Conservation (phyloP, 2,329 filamentous ascomycete genomes). For the Fusarium neocosmosporiellum region DNA sequence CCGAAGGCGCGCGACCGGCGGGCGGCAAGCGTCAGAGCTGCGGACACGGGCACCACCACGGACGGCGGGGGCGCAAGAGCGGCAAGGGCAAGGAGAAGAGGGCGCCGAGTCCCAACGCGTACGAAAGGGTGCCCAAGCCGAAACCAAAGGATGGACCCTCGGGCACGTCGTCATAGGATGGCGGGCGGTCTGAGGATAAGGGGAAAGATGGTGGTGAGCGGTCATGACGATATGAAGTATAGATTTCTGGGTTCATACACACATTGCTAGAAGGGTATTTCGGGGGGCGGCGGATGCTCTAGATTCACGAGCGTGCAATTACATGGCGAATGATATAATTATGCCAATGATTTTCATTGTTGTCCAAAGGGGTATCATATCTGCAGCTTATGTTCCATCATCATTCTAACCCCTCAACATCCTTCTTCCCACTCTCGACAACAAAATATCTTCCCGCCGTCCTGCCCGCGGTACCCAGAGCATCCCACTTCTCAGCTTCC, state of each 20-base stretch:
- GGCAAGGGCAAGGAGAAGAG: slow-evolving; percentile 53
- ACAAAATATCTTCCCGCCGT: slow-evolving; percentile 81
- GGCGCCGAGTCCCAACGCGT: slow-evolving; percentile 80
- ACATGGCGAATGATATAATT: not conserved
- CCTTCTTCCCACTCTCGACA: slow-evolving; percentile 70
- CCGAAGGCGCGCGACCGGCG: slow-evolving; percentile 40
- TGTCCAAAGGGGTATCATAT: slow-evolving; percentile 34
- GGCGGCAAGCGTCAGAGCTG: slow-evolving; percentile 55
- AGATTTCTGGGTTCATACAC: slow-evolving; percentile 2
- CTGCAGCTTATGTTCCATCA: not conserved
- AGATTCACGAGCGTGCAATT: slow-evolving; percentile 10
- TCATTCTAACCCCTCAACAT: slow-evolving; percentile 37
- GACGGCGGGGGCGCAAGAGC: slow-evolving; percentile 45
- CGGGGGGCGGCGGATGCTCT: not conserved
- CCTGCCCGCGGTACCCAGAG: slow-evolving; percentile 72
- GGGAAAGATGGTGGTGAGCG: slow-evolving; percentile 1
- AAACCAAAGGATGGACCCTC: slow-evolving; percentile 49
- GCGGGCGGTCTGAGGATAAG: not conserved
- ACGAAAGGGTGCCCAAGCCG: slow-evolving; percentile 75
- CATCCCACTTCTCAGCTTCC: slow-evolving; percentile 75
- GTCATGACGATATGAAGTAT: slow-evolving; percentile 26
- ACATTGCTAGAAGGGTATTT: not conserved
- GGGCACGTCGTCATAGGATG: slow-evolving; percentile 36
- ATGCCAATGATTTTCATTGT: slow-evolving; percentile 1
- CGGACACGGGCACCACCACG: slow-evolving; percentile 47